Base-by-base conservation (phyloP, 495 filamentous ascomycete species). In the Venustampulla echinocandica region DNA sequence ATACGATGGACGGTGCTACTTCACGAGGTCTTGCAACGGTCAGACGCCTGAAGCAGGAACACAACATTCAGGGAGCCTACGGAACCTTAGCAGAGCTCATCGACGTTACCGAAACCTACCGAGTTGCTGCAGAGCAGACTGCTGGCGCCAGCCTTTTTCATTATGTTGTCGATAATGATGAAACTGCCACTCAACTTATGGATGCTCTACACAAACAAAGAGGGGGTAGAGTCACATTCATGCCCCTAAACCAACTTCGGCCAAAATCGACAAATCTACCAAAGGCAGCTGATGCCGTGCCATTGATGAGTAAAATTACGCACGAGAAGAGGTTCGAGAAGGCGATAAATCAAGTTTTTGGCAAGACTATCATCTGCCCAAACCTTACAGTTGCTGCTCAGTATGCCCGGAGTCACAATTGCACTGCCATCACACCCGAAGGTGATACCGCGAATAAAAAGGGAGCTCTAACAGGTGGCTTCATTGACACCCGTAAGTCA, bases 121-220 rank as follows among this genome's bases (percentile, higher is more conserved):
- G 87, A 27, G 83, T 86, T 32, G 87, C 92, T 3, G 85, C 95
- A 13, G 92, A 99, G 61, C 85, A 92, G 27, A 92, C 88, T 3
- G 93, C 89, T 7, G 93, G 92, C 4, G 82, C 82, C 50, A 93
- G 87, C 61, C 69, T 99, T 6, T 99, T 99, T 65, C 87, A 99
- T 64, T 93, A 94, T 55, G 87, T 99, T 19, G 89, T 95, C 36
- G 92, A 99, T 61, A 94, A 82, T 30, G 90, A 90, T 44, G 77
- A 84, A 28, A 96, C 90, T 1, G 88, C 88, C 0, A 85, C 87
- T 0, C 76, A 76, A 43, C 79, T 94, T 13, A 71, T 89, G 11
- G 84, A 90, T 54, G 74, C 82, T 11, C 70, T 99, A 17, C 79
- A 88, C 58, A 85, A 84, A 43, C 77, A 82, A 45, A 82, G 77